Evolutionary conservation across 441 rosid genomes (phyloP).

Genomic region (Adansonia madagascariensis): DNA sequence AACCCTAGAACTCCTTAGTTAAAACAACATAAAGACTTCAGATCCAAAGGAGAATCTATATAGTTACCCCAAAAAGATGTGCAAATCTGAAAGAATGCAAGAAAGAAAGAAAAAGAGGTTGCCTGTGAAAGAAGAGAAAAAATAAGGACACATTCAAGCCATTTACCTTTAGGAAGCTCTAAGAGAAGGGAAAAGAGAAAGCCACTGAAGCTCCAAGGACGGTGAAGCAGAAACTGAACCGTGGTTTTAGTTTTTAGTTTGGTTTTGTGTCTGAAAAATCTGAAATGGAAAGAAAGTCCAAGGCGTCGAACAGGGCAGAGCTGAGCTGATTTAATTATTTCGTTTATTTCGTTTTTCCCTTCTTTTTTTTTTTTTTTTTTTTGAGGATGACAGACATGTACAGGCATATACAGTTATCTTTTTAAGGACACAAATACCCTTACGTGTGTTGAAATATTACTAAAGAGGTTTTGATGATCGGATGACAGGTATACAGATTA

Average conservation of each 20-base stretch:
- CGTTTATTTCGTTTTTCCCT: too few species aligned
- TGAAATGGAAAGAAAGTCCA: too few species aligned
- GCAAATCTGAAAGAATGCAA: neutral
- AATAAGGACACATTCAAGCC: conserved; percentile 12
- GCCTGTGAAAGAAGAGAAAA: neutral
- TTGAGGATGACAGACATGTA: too few species aligned
- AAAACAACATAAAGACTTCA: conserved; percentile 26
- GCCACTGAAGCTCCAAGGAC: too few species aligned
- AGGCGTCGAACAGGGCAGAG: neutral
- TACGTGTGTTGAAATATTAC: neutral
- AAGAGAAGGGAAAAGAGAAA: neutral
- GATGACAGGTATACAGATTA: neutral
- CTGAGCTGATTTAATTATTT: neutral
- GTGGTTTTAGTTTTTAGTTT: neutral
- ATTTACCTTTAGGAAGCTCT: conserved; percentile 11
- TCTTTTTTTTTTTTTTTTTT: too few species aligned
- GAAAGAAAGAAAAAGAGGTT: neutral
- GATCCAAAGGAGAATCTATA: neutral
- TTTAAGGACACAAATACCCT: neutral
- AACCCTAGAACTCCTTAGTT: conserved; percentile 31
- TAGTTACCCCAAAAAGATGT: neutral
- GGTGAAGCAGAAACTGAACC: neutral
- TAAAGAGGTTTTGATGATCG: neutral
- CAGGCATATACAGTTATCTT: neutral
- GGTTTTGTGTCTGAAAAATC: too few species aligned